Evolutionary conservation across 2,329 filamentous ascomycete species (phyloP).

Genomic region (Colletotrichum cordylinicola): DNA sequence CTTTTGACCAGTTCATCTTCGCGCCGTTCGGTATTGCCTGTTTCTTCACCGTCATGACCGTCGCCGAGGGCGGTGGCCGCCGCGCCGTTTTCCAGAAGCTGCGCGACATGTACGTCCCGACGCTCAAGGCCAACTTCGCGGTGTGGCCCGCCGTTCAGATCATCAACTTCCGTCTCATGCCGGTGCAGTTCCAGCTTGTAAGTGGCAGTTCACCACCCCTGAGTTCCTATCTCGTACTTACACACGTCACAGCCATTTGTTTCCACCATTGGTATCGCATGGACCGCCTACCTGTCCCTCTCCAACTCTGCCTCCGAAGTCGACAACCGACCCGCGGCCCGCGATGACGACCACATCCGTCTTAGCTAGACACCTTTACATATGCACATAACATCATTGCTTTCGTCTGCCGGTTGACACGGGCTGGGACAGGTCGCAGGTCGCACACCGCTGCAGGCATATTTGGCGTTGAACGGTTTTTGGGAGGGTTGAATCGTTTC

Average conservation of each 20-base stretch:
- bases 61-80: constrained; percentile 89
- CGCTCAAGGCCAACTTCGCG: constrained; percentile 93
- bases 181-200: constrained; percentile 95
- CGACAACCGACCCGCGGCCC: constrained; percentile 30
- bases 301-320: constrained; percentile 79
- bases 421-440: background rate
- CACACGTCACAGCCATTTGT: constrained; percentile 79
- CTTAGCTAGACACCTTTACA: constrained; percentile 28
- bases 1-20: constrained; percentile 91
- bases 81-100: constrained; percentile 84
- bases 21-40: constrained; percentile 84
- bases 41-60: constrained; percentile 97
- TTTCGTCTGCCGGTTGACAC: background rate
- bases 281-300: constrained; percentile 95
- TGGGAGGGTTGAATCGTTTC: background rate
- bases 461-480: background rate
- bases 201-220: constrained; percentile 55
- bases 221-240: background rate
- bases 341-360: constrained; percentile 38
- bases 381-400: background rate
- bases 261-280: constrained; percentile 92
- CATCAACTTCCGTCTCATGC: constrained; percentile 94
- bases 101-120: constrained; percentile 90
- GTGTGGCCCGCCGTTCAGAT: constrained; percentile 97
- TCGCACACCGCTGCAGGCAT: background rate